Conservation (phyloP, 768 basidiomycete genomes). For the Cubamyces sp. region DNA sequence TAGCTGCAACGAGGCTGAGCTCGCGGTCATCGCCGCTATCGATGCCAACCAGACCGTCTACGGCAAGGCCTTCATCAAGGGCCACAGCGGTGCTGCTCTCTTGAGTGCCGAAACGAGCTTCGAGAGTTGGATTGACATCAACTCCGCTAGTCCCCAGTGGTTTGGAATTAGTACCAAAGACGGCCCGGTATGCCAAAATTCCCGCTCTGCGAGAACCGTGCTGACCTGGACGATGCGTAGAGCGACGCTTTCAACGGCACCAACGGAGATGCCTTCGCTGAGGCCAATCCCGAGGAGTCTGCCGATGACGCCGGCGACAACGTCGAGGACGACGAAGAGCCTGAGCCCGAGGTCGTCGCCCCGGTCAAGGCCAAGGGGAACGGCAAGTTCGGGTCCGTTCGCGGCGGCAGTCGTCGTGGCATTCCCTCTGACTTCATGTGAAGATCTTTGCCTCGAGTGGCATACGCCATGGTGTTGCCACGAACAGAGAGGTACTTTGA, state of each 20-base stretch:
- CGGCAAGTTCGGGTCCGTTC: background rate
- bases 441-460: background rate
- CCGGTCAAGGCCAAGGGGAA: background rate
- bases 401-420: background rate
- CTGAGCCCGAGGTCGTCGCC: background rate
- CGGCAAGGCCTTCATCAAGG: conserved; percentile 12
- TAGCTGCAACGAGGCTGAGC: conserved; percentile 7
- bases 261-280: background rate
- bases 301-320: background rate
- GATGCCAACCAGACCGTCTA: background rate
- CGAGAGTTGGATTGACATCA: conserved; percentile 1
- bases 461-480: background rate
- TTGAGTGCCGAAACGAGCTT: background rate
- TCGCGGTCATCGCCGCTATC: conserved; percentile 1
- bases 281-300: background rate
- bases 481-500: background rate
- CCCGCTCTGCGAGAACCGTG: no score
- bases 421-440: background rate
- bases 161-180: background rate
- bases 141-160: background rate
- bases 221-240: background rate
- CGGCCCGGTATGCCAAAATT: background rate
- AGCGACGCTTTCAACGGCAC: conserved; percentile 1
- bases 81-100: background rate
- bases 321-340: background rate